phyloP scores from a whole-genome alignment of 345 rosid genomes.

The Brassica cretica region DNA sequence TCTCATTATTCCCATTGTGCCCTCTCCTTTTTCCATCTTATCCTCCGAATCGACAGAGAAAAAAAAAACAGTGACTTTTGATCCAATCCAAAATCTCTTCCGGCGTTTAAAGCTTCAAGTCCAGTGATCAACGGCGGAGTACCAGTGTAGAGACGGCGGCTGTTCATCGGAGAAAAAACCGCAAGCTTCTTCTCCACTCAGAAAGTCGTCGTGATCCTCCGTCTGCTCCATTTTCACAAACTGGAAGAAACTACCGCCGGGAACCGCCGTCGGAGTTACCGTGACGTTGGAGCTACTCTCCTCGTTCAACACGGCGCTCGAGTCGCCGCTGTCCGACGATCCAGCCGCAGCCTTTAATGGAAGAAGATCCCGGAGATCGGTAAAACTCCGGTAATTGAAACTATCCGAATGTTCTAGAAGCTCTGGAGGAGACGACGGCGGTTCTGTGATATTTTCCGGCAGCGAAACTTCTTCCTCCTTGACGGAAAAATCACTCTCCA shows the following conservation, averaged over 20 bases:
- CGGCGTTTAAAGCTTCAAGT: conserved; percentile 1
- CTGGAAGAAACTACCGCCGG: conserved; percentile 40
- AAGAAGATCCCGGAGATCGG: conserved; percentile 48
- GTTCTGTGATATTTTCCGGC: conserved; percentile 42
- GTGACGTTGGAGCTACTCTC: conserved; percentile 66
- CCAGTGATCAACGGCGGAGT: conserved; percentile 44
- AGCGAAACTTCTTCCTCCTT: conserved; percentile 59
- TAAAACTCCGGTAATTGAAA: conserved; percentile 51
- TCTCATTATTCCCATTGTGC: conserved; percentile 13
- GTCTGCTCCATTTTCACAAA: conserved; percentile 83
- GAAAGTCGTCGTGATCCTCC: conserved; percentile 79
- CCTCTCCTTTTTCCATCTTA: conserved; percentile 12
- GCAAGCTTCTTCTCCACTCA: conserved; percentile 74
- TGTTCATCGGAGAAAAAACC: conserved; percentile 87
- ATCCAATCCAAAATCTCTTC: conserved; percentile 30
- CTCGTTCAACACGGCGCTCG: conserved; percentile 80
- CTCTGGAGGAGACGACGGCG: conserved; percentile 36
- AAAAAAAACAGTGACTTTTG: not conserved
- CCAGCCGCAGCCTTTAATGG: conserved; percentile 47
- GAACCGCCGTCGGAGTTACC: conserved; percentile 44
- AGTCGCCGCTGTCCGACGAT: conserved; percentile 80
- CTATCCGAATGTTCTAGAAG: conserved; percentile 39
- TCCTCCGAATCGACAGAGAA: conserved; percentile 5
- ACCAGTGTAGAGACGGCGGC: conserved; percentile 82
- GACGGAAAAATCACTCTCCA: conserved; percentile 61